Evolutionary conservation across 805 yeast species (phyloP), one percentile per base, ranked within the genome.

Genomic region (Candida boleticola): DNA sequence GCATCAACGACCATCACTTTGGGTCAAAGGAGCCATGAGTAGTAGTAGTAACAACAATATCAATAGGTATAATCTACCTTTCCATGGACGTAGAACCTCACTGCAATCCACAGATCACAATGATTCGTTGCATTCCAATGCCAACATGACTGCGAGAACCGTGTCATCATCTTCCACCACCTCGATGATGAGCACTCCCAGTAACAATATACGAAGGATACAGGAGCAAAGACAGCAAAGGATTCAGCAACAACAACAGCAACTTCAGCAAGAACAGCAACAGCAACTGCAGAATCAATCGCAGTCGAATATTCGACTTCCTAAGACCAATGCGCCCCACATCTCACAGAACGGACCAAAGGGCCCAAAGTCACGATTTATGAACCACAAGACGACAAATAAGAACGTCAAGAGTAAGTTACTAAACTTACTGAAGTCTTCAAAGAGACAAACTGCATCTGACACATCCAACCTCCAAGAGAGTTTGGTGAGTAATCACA

Each of bases 141-240:
- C 41, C 9, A 38, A 38, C 22, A 32, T 42, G 21, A 47, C 60
- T 26, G 64, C 61, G 29, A 51, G 74, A 19, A 64, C 71, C 1
- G 57, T 66, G 11, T 58, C 65, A 36, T 63, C 71, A 11, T 58
- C 70, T 3, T 66, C 73, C 5, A 53, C 64, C 2, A 22, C 36
- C 2, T 64, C 71, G 5, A 59, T 67, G 47, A 54, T 69, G 33
- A 63, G 72, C 45, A 66, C 73, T 0, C 74, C 74, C 21, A 68
- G 73, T 49, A 68, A 68, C 51, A 58, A 64, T 46, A 65, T 64
- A 29, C 56, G 67, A 27, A 52, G 68, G 36, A 54, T 63, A 31
- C 68, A 63, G 42, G 51, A 52, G 40, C 61, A 56, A 31, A 48
- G 48, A 41, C 58, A 48, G 22, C 39, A 35, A 31, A 45, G 41